Conservation (phyloP, 2,329 filamentous ascomycete species). For the Phaeoacremonium minimum region DNA sequence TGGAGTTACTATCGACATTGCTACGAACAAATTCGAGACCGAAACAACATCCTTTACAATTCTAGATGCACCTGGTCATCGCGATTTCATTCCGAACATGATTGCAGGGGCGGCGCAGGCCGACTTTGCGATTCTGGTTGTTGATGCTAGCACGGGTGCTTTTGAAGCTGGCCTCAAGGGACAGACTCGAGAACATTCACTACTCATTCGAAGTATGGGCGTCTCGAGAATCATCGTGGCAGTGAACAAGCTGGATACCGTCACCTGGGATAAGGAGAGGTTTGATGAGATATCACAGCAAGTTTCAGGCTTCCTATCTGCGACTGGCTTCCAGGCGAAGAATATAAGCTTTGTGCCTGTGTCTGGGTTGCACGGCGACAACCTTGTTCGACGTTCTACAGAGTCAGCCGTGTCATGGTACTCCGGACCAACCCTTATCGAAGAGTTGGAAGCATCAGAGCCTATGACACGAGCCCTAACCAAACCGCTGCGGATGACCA, state of each 20-base stretch:
- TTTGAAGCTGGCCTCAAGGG: slow-evolving; percentile 93
- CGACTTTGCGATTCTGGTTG: slow-evolving; percentile 90
- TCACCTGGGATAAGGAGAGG: slow-evolving; percentile 75
- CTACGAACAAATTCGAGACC: slow-evolving; percentile 91
- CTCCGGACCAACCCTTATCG: slow-evolving; percentile 69
- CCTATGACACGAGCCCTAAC: slow-evolving; percentile 66
- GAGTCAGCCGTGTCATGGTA: slow-evolving; percentile 71
- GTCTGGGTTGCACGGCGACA: slow-evolving; percentile 84
- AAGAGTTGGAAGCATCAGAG: slow-evolving; percentile 81
- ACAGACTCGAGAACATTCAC: slow-evolving; percentile 89
- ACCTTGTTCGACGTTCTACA: slow-evolving; percentile 62
- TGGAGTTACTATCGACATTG: slow-evolving; percentile 95
- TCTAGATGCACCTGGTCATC: slow-evolving; percentile 88
- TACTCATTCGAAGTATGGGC: slow-evolving; percentile 86
- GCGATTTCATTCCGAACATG: slow-evolving; percentile 98
- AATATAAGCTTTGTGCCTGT: slow-evolving; percentile 86
- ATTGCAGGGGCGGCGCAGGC: slow-evolving; percentile 95
- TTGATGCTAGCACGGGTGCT: slow-evolving; percentile 84
- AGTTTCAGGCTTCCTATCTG: slow-evolving; percentile 74
- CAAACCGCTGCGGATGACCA: slow-evolving; percentile 79
- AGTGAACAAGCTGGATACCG: slow-evolving; percentile 91
- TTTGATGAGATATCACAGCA: slow-evolving; percentile 85
- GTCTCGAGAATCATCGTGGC: slow-evolving; percentile 84
- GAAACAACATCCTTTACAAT: slow-evolving; percentile 86
- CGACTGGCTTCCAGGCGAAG: slow-evolving; percentile 76